phyloP scores from a whole-genome alignment of 768 basidiomycete genomes.

The Calocybe cyanea region DNA sequence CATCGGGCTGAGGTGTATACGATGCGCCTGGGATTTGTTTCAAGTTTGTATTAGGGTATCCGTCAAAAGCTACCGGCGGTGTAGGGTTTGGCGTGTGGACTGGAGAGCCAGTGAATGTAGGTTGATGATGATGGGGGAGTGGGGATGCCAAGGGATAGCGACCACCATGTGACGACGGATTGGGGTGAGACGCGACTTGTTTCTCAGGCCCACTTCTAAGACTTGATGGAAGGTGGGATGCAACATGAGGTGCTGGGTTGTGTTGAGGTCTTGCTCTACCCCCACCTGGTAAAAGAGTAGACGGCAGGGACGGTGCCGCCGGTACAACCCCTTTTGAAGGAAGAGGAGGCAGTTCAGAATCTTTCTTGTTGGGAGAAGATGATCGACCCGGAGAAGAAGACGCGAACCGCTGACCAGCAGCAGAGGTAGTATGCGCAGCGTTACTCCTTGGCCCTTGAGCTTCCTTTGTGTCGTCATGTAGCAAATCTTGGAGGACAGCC shows the following conservation, averaged over 20 bases:
- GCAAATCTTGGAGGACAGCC: slow-evolving; percentile 13
- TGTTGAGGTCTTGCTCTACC: slow-evolving; percentile 15
- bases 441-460: slow-evolving; percentile 1
- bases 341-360: slow-evolving; percentile 26
- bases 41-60: not conserved
- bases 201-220: slow-evolving; percentile 34
- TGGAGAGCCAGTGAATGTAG: not conserved
- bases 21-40: not conserved
- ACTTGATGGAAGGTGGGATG: slow-evolving; percentile 31
- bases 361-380: slow-evolving; percentile 19
- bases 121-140: not conserved
- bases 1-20: not conserved
- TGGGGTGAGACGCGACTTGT: slow-evolving; percentile 2
- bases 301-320: slow-evolving; percentile 15
- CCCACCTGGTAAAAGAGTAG: slow-evolving; percentile 18
- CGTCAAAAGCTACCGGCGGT: not conserved
- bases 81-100: not conserved
- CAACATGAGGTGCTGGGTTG: slow-evolving; percentile 8
- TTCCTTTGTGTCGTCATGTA: slow-evolving; percentile 6
- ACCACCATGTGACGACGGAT: not conserved
- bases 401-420: slow-evolving; percentile 10
- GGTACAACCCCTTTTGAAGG: slow-evolving; percentile 31
- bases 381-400: slow-evolving; percentile 19
- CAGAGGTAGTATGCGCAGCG: slow-evolving; percentile 2
- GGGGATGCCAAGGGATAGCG: not conserved